These are phyloP conservation scores for Canna indica DNA, from an alignment of 176 grass and related monocot genomes.

Conservation along the genomic window DNA sequence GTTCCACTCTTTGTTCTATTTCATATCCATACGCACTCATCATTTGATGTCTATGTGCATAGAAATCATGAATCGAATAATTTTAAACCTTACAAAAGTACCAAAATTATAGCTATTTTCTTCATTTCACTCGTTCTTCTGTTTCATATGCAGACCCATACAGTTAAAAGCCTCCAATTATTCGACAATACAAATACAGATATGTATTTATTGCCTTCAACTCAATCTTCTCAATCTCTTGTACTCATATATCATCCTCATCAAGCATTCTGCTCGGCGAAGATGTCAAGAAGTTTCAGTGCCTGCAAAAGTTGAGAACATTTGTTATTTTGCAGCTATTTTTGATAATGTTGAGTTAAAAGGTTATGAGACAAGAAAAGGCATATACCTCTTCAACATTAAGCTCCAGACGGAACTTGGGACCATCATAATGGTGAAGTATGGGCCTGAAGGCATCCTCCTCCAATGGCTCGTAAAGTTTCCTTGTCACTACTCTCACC, in stretches of 20 bases:
- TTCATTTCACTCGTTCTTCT: not conserved
- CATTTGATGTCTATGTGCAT: too few species aligned
- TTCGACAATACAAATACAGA: not conserved
- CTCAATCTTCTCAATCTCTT: too few species aligned
- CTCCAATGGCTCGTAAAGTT: conserved; percentile 67
- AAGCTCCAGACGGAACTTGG: conserved; percentile 95
- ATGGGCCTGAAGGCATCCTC: conserved; percentile 91
- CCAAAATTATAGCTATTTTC: too few species aligned
- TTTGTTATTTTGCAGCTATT: not conserved
- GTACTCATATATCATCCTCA: not conserved
- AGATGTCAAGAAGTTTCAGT: conserved; percentile 74
- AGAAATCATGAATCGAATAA: too few species aligned
- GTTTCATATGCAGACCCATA: not conserved
- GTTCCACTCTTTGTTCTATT: too few species aligned
- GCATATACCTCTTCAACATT: conserved; percentile 55
- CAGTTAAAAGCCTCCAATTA: not conserved
- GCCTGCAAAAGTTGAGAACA: conserved; percentile 33
- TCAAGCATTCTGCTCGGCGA: conserved; percentile 60
- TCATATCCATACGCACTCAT: too few species aligned
- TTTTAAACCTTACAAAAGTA: too few species aligned
- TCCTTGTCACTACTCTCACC: conserved; percentile 69
- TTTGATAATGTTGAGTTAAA: not conserved
- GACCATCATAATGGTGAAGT: conserved; percentile 96
- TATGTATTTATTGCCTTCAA: not conserved
- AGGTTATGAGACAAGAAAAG: not conserved